A percentile compares a stretch with the other conserved stretches of the same genome.
These are phyloP conservation scores for Candida gigantensis DNA, from an alignment of 1,139 yeast species.

Conservation along the genomic window DNA sequence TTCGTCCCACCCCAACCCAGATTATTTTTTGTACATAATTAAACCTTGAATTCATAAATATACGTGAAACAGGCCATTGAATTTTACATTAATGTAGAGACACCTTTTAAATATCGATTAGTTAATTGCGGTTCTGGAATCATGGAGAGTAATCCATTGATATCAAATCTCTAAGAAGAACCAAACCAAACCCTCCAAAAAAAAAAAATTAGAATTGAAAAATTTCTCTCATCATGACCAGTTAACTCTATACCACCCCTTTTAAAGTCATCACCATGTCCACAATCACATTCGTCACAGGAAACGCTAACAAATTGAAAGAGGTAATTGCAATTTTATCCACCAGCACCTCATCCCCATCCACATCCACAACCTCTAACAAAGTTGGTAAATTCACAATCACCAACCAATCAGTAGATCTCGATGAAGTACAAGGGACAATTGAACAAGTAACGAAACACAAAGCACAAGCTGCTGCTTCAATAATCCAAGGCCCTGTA, in stretches of 20 bases:
- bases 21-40: too few relatives aligned
- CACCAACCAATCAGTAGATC: conserved; percentile 65
- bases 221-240: not conserved
- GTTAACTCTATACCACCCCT: too few relatives aligned
- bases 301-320: conserved; percentile 82
- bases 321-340: conserved; percentile 77
- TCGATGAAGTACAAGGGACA: conserved; percentile 90
- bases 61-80: too few relatives aligned
- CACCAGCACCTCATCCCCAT: conserved; percentile 12
- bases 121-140: too few relatives aligned
- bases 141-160: too few relatives aligned
- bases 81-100: too few relatives aligned
- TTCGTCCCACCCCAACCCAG: too few relatives aligned
- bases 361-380: conserved; percentile 12
- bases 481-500: conserved; percentile 64
- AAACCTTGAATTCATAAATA: too few relatives aligned
- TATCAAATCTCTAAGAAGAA: too few relatives aligned
- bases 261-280: conserved; percentile 17
- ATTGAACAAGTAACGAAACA: conserved; percentile 78
- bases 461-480: conserved; percentile 80
- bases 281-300: conserved; percentile 71
- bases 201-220: conserved; percentile 1
- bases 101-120: too few relatives aligned
- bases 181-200: too few relatives aligned
- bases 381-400: conserved; percentile 56